Evolutionary conservation across 441 rosid species (phyloP).

Genomic region (Gossypium lobatum): DNA sequence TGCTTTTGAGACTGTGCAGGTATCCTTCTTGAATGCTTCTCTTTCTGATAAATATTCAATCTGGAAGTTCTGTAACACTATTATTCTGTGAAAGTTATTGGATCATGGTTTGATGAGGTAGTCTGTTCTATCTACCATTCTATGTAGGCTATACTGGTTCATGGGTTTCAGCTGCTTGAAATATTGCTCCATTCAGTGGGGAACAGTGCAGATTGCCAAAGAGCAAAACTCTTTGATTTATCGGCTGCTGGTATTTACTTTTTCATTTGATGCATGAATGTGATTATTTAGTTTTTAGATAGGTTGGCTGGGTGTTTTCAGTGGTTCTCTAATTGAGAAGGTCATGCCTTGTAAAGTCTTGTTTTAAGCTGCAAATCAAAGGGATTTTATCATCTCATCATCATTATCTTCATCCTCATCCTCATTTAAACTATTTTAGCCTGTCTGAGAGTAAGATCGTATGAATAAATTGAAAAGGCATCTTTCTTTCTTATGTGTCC

Average conservation of each 20-base stretch:
- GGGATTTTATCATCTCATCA: background rate
- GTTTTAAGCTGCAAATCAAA: background rate
- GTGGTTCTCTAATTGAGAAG: background rate
- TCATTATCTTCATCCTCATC: background rate
- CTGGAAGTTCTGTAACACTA: background rate
- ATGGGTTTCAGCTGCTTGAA: conserved; percentile 95
- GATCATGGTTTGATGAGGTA: conserved; percentile 7
- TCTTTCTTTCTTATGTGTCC: background rate
- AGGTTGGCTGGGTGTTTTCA: conserved; percentile 7
- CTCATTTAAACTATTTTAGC: background rate
- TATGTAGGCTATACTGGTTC: conserved; percentile 80
- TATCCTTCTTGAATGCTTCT: conserved; percentile 22
- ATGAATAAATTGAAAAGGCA: background rate
- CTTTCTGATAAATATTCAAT: background rate
- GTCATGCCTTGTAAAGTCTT: background rate
- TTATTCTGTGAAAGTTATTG: conserved; percentile 2
- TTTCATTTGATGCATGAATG: conserved; percentile 6
- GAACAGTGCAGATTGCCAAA: conserved; percentile 52
- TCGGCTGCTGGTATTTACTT: conserved; percentile 62
- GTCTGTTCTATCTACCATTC: conserved; percentile 11
- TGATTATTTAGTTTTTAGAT: conserved; percentile 4
- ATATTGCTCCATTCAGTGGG: conserved; percentile 75
- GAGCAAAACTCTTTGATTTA: conserved; percentile 60
- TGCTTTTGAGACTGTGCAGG: conserved; percentile 98
- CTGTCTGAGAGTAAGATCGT: background rate